These are phyloP conservation scores for Trypanosoma lewisi DNA, from an alignment of 208 protist species.

Conservation along the genomic window DNA sequence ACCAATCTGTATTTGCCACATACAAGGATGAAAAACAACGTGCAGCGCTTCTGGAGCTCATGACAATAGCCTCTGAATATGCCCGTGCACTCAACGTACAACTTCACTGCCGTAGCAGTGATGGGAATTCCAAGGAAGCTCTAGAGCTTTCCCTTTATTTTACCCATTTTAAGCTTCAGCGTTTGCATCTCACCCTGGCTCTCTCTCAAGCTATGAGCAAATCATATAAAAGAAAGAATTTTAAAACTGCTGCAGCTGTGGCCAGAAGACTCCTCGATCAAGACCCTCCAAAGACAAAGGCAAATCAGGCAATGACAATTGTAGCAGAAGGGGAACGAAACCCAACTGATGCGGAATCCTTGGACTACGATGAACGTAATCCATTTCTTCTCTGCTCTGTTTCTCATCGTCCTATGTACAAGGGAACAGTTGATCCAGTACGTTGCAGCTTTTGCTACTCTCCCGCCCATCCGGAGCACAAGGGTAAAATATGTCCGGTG, in stretches of 20 bases:
- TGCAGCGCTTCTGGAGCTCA: constrained; percentile 49
- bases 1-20: constrained; percentile 74
- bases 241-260: constrained; percentile 86
- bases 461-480: constrained; percentile 66
- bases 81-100: constrained; percentile 72
- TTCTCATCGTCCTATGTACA: constrained; percentile 79
- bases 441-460: constrained; percentile 93
- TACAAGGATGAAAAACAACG: constrained; percentile 63
- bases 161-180: constrained; percentile 96
- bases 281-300: constrained; percentile 84
- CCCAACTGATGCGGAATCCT: constrained; percentile 52
- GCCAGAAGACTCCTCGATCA: constrained; percentile 93
- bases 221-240: constrained; percentile 92
- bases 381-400: constrained; percentile 93
- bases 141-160: constrained; percentile 97
- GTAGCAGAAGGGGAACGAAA: constrained; percentile 87
- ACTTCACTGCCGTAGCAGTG: constrained; percentile 65
- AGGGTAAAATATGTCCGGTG: constrained; percentile 66
- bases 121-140: constrained; percentile 39
- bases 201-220: constrained; percentile 93
- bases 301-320: constrained; percentile 89
- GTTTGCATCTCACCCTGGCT: constrained; percentile 86
- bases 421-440: constrained; percentile 54
- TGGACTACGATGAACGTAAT: constrained; percentile 97
- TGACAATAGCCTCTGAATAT: constrained; percentile 67